A percentile compares a stretch with the other conserved stretches of the same genome.
These are phyloP conservation scores for Blumeriella jaapii DNA, from an alignment of 2,329 filamentous ascomycete genomes.

Conservation along the genomic window DNA sequence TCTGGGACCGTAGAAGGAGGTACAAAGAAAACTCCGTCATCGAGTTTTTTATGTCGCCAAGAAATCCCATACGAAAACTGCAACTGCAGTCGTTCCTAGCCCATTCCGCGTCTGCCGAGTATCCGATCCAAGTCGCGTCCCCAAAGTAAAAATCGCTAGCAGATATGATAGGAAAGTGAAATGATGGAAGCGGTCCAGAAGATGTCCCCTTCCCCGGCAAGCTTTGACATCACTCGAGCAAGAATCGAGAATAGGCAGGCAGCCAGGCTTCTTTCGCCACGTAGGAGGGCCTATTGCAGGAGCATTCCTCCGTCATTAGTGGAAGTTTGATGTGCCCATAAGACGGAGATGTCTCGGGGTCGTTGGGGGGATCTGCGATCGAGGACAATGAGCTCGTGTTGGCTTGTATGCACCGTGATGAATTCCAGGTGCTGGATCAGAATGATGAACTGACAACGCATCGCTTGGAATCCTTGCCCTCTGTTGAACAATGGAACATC, in stretches of 20 bases:
- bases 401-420: slow-evolving; percentile 17
- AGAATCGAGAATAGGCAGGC: slow-evolving; percentile 11
- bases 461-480: slow-evolving; percentile 15
- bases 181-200: slow-evolving; percentile 15
- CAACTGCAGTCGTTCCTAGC: slow-evolving; percentile 4
- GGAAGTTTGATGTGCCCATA: slow-evolving; percentile 13
- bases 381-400: slow-evolving; percentile 16
- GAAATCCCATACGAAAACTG: slow-evolving; percentile 4
- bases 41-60: slow-evolving; percentile 4
- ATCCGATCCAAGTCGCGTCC: slow-evolving; percentile 5
- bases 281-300: slow-evolving; percentile 22
- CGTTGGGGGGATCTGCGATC: slow-evolving; percentile 19
- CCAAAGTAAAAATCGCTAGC: slow-evolving; percentile 1
- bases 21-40: slow-evolving; percentile 3
- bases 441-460: slow-evolving; percentile 28
- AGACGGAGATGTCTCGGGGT: slow-evolving; percentile 17
- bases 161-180: slow-evolving; percentile 16
- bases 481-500: slow-evolving; percentile 3
- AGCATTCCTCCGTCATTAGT: slow-evolving; percentile 17
- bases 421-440: too few species aligned
- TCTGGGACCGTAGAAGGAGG: slow-evolving; percentile 11
- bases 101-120: slow-evolving; percentile 3
- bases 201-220: slow-evolving; percentile 13
- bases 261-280: slow-evolving; percentile 26
- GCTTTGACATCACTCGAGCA: slow-evolving; percentile 14